Evolutionary conservation across 2,329 filamentous ascomycete genomes (phyloP).

Genomic region (Ophiostoma sp.): DNA sequence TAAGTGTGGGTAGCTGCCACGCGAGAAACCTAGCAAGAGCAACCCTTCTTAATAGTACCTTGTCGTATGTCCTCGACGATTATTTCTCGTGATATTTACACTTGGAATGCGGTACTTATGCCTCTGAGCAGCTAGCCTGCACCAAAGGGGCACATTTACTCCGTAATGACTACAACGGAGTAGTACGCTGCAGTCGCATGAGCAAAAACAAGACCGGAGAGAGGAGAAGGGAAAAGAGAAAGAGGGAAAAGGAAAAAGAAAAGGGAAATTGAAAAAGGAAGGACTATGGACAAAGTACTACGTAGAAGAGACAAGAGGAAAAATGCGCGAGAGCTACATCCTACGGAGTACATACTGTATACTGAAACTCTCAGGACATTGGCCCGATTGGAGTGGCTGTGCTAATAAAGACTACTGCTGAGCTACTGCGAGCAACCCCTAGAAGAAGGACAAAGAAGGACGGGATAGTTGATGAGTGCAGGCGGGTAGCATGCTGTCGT

Average conservation of each 20-base stretch:
- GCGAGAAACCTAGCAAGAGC: conserved; percentile 12
- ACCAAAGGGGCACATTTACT: neutral
- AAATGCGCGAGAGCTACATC: neutral
- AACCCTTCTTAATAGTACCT: conserved; percentile 1
- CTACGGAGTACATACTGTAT: too few relatives aligned
- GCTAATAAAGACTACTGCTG: neutral
- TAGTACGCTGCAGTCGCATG: neutral
- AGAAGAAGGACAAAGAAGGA: conserved; percentile 6
- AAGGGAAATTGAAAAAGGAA: neutral
- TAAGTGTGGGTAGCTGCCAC: conserved; percentile 12
- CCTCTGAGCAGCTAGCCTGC: neutral
- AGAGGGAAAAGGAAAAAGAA: neutral
- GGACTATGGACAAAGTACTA: neutral
- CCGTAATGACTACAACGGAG: neutral
- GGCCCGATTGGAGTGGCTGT: neutral
- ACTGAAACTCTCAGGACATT: neutral
- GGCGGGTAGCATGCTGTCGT: neutral
- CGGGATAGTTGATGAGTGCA: neutral
- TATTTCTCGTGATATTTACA: conserved; percentile 4
- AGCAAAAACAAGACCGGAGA: neutral
- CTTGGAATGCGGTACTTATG: conserved; percentile 6
- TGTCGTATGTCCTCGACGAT: conserved; percentile 1
- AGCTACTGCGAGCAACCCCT: neutral
- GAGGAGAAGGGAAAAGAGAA: neutral
- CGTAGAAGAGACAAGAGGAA: neutral